A percentile compares a stretch with the other conserved stretches of the same genome.
phyloP scores from a whole-genome alignment of 345 rosid species.

The Punica granatum region DNA sequence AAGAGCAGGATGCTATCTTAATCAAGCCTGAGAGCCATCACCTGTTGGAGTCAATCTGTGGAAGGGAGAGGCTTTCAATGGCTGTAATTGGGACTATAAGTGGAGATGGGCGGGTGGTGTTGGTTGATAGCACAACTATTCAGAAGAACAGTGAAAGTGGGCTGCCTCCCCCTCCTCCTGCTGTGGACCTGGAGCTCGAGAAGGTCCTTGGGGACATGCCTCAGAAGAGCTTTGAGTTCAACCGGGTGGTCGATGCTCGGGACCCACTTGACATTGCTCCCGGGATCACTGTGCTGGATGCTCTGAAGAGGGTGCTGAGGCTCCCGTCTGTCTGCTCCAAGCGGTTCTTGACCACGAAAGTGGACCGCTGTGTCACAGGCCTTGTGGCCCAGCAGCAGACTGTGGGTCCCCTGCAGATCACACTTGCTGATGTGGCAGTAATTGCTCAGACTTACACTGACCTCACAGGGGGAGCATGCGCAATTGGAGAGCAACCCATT shows the following conservation, averaged over 20 bases:
- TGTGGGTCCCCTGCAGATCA: slow-evolving; percentile 85
- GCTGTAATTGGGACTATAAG: slow-evolving; percentile 80
- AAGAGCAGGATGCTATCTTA: slow-evolving; percentile 96
- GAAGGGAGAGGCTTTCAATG: slow-evolving; percentile 90
- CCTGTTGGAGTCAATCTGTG: slow-evolving; percentile 61
- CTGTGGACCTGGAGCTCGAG: slow-evolving; percentile 88
- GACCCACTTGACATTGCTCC: slow-evolving; percentile 90
- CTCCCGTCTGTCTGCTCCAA: slow-evolving; percentile 82
- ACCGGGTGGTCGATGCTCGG: slow-evolving; percentile 32
- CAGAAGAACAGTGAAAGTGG: slow-evolving; percentile 45
- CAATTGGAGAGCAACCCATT: slow-evolving; percentile 89
- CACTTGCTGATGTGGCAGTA: slow-evolving; percentile 94
- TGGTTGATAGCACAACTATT: slow-evolving; percentile 59
- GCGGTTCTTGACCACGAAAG: slow-evolving; percentile 86
- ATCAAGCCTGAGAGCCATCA: slow-evolving; percentile 73
- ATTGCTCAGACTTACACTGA: slow-evolving; percentile 77
- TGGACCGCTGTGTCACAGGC: slow-evolving; percentile 91
- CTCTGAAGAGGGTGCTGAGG: slow-evolving; percentile 74
- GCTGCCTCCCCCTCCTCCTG: slow-evolving; percentile 71
- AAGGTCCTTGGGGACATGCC: slow-evolving; percentile 97
- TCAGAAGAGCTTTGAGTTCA: slow-evolving; percentile 71
- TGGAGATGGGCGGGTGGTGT: slow-evolving; percentile 68
- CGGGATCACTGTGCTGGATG: slow-evolving; percentile 69
- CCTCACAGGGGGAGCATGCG: slow-evolving; percentile 84
- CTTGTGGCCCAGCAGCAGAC: slow-evolving; percentile 99